Evolutionary conservation across 192 early-diverging fungal genomes (phyloP).

Genomic region (Coemansia erecta): DNA sequence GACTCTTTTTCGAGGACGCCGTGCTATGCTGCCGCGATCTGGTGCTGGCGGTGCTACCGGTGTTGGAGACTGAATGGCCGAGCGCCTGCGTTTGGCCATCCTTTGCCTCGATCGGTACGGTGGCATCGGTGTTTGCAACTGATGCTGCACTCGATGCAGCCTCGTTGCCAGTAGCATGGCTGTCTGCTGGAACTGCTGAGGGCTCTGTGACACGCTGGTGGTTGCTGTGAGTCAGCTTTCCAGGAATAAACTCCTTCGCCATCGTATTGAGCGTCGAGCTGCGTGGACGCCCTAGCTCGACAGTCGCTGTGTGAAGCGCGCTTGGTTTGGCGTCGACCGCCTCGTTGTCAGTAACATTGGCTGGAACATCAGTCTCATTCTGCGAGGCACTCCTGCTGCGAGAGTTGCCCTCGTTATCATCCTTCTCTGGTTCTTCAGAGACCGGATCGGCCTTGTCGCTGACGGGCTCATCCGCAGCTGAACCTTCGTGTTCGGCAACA

Average conservation of each 20-base stretch:
- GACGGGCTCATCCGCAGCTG: no score
- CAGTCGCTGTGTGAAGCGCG: neutral
- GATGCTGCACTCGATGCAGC: neutral
- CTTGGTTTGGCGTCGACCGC: neutral
- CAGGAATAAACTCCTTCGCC: conserved; percentile 42
- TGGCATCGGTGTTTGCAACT: no score
- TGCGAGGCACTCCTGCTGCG: no score
- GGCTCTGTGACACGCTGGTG: neutral
- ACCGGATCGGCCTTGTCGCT: no score
- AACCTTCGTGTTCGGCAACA: no score
- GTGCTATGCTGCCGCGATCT: conserved; percentile 5
- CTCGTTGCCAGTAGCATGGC: neutral
- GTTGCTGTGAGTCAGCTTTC: neutral
- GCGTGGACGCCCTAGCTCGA: conserved; percentile 12
- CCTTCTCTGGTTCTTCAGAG: no score
- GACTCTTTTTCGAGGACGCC: neutral
- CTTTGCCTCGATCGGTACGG: no score
- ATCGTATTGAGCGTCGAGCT: conserved; percentile 34
- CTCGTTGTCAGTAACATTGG: neutral
- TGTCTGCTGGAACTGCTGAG: neutral
- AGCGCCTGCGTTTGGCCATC: conserved; percentile 5
- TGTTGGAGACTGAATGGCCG: neutral
- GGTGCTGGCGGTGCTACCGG: conserved; percentile 2
- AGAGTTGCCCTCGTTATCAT: no score
- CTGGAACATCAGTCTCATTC: no score